These are phyloP conservation scores for Omphalea diandra DNA, from an alignment of 441 rosid species.

Conservation along the genomic window DNA sequence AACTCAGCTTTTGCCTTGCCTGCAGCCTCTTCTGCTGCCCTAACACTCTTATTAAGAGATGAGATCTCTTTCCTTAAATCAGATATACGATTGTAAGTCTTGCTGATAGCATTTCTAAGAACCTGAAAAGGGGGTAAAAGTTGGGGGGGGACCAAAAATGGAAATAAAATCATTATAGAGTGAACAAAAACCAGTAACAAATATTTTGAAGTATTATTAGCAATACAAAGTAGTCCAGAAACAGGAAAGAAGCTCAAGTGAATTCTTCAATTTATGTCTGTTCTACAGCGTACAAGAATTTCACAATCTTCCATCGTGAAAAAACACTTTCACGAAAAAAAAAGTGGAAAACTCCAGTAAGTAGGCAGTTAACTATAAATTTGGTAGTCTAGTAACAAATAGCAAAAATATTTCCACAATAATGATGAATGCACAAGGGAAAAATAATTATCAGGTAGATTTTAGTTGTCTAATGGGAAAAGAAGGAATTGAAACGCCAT, in stretches of 20 bases:
- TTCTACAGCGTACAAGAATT: not conserved
- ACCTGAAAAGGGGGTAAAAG: slow-evolving; percentile 44
- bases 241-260: not conserved
- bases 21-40: slow-evolving; percentile 73
- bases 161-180: slow-evolving; percentile 1
- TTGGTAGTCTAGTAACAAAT: too few species aligned
- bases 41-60: slow-evolving; percentile 61
- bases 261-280: too few species aligned
- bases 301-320: too few species aligned
- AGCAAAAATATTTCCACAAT: too few species aligned
- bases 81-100: slow-evolving; percentile 83
- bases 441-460: too few species aligned
- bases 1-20: slow-evolving; percentile 69
- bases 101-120: slow-evolving; percentile 90
- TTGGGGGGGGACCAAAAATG: slow-evolving; percentile 3
- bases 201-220: slow-evolving; percentile 5
- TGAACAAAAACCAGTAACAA: not conserved
- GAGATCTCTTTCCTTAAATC: slow-evolving; percentile 90
- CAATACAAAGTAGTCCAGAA: not conserved
- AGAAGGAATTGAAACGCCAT: too few species aligned
- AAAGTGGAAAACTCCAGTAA: not conserved
- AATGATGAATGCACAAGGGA: too few species aligned
- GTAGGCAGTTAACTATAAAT: too few species aligned
- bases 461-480: too few species aligned
- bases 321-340: not conserved